These are phyloP conservation scores for Aspergillus ustus DNA, from an alignment of 2,329 filamentous ascomycete species.

Conservation along the genomic window DNA sequence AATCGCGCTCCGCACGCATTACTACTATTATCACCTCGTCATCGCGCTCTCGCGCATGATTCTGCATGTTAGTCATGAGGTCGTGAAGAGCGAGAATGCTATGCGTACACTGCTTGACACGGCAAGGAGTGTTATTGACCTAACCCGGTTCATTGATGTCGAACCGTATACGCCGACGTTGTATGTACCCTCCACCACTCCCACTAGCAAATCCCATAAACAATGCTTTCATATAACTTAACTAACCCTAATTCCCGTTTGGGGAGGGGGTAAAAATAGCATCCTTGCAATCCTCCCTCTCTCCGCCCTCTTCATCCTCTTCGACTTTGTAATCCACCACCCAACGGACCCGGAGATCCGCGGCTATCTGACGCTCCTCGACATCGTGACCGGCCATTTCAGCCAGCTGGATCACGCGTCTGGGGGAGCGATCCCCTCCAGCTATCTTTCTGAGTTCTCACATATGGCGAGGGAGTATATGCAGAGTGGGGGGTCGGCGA, in stretches of 20 bases:
- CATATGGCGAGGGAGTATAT: constrained; percentile 47
- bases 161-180: constrained; percentile 38
- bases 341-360: constrained; percentile 40
- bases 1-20: constrained; percentile 34
- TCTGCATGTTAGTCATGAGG: constrained; percentile 28
- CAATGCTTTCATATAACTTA: no score
- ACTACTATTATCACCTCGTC: constrained; percentile 36
- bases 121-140: constrained; percentile 38
- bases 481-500: neutral
- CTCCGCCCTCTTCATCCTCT: constrained; percentile 46
- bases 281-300: constrained; percentile 44
- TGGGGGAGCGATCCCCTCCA: constrained; percentile 41
- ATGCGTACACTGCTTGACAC: constrained; percentile 36
- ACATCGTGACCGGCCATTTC: constrained; percentile 51
- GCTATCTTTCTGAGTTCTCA: constrained; percentile 46
- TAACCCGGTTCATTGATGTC: constrained; percentile 2
- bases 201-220: no score
- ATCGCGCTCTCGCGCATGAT: constrained; percentile 38
- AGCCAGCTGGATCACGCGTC: constrained; percentile 47
- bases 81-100: constrained; percentile 11
- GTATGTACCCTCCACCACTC: constrained; percentile 28
- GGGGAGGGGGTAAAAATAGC: constrained; percentile 20
- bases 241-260: neutral
- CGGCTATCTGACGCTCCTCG: constrained; percentile 46
- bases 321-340: constrained; percentile 48